Evolutionary conservation across 139 green algal genomes (phyloP).

Genomic region (Microglena sp.): DNA sequence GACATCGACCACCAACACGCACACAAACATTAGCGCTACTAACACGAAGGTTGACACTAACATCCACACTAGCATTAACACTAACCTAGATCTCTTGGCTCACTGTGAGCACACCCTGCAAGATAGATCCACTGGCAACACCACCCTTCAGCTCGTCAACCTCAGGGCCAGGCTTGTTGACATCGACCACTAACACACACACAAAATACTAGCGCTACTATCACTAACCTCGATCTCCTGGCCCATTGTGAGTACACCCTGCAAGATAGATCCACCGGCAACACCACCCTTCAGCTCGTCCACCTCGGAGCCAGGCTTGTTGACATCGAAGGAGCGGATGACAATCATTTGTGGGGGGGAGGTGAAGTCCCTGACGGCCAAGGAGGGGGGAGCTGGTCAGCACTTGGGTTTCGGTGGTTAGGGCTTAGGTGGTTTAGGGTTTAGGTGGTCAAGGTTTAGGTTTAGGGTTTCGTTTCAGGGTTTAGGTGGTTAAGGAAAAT

Average conservation of each 20-base stretch:
- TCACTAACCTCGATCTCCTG: slow-evolving; percentile 93
- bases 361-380: slow-evolving; percentile 91
- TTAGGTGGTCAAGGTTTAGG: too few relatives aligned
- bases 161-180: slow-evolving; percentile 84
- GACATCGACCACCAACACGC: too few relatives aligned
- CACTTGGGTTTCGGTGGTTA: too few relatives aligned
- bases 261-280: slow-evolving; percentile 64
- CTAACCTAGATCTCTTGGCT: slow-evolving; percentile 92
- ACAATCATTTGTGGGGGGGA: slow-evolving; percentile 98
- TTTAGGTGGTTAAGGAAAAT: slow-evolving; percentile 1
- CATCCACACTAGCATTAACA: too few relatives aligned
- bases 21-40: too few relatives aligned
- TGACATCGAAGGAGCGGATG: slow-evolving; percentile 99
- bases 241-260: slow-evolving; percentile 76
- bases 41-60: too few relatives aligned
- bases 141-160: slow-evolving; percentile 95
- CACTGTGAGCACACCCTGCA: slow-evolving; percentile 82
- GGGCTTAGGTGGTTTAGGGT: too few relatives aligned
- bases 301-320: slow-evolving; percentile 94
- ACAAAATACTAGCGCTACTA: too few relatives aligned
- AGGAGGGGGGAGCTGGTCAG: too few relatives aligned
- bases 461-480: too few relatives aligned
- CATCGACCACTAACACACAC: too few relatives aligned
- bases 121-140: slow-evolving; percentile 77
- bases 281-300: slow-evolving; percentile 95